Base-by-base conservation (phyloP, 2,329 filamentous ascomycete species). In the Diaporthe vaccinii region DNA sequence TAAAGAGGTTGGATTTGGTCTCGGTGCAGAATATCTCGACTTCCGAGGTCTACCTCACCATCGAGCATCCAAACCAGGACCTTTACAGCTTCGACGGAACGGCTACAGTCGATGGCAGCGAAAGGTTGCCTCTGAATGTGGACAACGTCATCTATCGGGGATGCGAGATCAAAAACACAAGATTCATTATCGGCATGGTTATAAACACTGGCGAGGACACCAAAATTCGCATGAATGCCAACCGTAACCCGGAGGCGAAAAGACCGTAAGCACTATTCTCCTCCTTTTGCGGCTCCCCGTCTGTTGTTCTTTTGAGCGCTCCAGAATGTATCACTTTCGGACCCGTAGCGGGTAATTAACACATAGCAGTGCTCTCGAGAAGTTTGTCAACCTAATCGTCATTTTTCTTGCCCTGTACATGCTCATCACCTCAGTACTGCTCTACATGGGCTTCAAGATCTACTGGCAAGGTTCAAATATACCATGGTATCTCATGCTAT, bases 171-270 rank as follows among this genome's bases (percentile, higher is more conserved):
- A 90, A 96, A 70, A 98, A 98, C 81, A 98, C 95, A 0, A 87
- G 88, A 7, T 87, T 88, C 76, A 93, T 92, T 4, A 87, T 95
- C 59, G 95, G 95, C 1, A 77, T 98, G 80, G 94, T 98, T 46
- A 92, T 98, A 78, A 98, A 98, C 83, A 95, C 93, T 1, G 93
- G 93, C 55, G 93, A 96, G 81, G 94, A 96, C 83, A 95, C 93
- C 84, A 96, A 95, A 82, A 95, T 95, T 76, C 92, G 94, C 34
- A 94, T 95, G 93, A 96, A 96, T 79, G 93, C 94, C 68, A 96
- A 94, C 82, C 94, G 94, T 79, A 94, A 95, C 77, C 93, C 94
- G 10, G 89, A 91, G 31, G 93, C 94, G 77, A 96, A 96, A 82
- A 92, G 92, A 44, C 94, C 94, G 36, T 39, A 15, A 39, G 36